A percentile compares a stretch with the other conserved stretches of the same genome.
Evolutionary conservation across 192 early-diverging fungal genomes (phyloP).

Genomic region (Umbelopsis isabellina): DNA sequence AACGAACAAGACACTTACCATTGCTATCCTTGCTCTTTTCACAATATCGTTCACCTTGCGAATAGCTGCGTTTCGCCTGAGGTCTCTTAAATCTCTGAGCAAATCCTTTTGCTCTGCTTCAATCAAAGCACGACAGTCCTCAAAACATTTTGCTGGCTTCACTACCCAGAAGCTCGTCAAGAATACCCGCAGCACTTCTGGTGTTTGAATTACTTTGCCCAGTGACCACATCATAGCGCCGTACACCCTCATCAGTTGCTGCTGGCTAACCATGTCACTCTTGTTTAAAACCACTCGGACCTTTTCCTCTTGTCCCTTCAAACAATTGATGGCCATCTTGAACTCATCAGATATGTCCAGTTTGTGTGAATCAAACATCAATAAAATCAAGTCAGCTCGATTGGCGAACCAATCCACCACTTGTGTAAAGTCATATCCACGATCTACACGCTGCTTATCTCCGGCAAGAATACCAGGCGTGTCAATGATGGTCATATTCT

Average conservation of each 20-base stretch:
- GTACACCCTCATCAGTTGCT: slow-evolving; percentile 86
- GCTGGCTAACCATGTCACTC: slow-evolving; percentile 79
- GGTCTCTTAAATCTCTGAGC: slow-evolving; percentile 66
- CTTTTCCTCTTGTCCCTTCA: slow-evolving; percentile 83
- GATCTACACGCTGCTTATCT: slow-evolving; percentile 75
- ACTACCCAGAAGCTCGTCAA: slow-evolving; percentile 76
- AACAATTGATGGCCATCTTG: slow-evolving; percentile 68
- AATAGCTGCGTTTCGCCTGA: slow-evolving; percentile 75
- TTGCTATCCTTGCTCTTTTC: slow-evolving; percentile 74
- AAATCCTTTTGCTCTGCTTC: slow-evolving; percentile 74
- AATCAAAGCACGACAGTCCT: slow-evolving; percentile 68
- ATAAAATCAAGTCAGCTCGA: slow-evolving; percentile 77
- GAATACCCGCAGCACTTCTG: slow-evolving; percentile 86
- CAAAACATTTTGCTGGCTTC: slow-evolving; percentile 62
- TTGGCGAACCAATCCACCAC: slow-evolving; percentile 87
- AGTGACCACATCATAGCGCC: slow-evolving; percentile 93
- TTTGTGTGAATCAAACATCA: slow-evolving; percentile 86
- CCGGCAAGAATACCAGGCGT: slow-evolving; percentile 84
- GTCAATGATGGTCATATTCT: slow-evolving; percentile 82
- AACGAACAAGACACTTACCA: slow-evolving; percentile 24
- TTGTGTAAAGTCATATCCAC: slow-evolving; percentile 77
- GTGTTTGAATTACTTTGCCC: slow-evolving; percentile 80
- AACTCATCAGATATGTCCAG: slow-evolving; percentile 88
- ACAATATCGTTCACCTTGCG: slow-evolving; percentile 88
- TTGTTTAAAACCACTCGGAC: slow-evolving; percentile 83